Conservation (phyloP, 2,329 filamentous ascomycete genomes). For the Aspergillus pseudonomiae region DNA sequence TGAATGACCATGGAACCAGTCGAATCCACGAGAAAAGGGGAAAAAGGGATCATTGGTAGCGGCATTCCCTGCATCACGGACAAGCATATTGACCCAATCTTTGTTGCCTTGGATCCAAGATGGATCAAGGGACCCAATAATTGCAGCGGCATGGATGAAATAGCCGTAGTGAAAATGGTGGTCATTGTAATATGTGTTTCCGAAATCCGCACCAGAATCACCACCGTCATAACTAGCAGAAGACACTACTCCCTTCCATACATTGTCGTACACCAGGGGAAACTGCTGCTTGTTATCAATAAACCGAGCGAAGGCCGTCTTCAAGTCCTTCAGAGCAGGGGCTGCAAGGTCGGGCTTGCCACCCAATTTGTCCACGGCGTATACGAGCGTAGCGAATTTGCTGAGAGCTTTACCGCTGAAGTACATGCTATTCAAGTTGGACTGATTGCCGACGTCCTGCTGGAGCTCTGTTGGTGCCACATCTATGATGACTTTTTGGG, state of each 20-base stretch:
- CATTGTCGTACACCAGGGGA: conserved; percentile 58
- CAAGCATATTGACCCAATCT: conserved; percentile 78
- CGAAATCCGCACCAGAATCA: conserved; percentile 77
- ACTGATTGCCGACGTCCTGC: conserved; percentile 73
- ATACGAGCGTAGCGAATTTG: conserved; percentile 73
- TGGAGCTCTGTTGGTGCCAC: conserved; percentile 73
- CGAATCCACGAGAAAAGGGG: conserved; percentile 80
- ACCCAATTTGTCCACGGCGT: conserved; percentile 66
- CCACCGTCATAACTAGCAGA: conserved; percentile 70
- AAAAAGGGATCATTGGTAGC: conserved; percentile 71
- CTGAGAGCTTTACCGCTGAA: conserved; percentile 84
- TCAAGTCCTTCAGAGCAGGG: conserved; percentile 63
- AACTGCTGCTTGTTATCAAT: conserved; percentile 68
- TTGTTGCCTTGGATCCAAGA: conserved; percentile 73
- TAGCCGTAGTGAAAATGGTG: conserved; percentile 75
- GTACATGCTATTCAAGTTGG: conserved; percentile 84
- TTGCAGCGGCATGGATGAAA: conserved; percentile 82
- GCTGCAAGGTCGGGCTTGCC: conserved; percentile 61
- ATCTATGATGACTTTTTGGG: conserved; percentile 61
- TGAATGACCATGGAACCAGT: conserved; percentile 93
- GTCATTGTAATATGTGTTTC: conserved; percentile 76
- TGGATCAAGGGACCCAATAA: conserved; percentile 78
- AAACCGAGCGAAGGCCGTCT: conserved; percentile 68
- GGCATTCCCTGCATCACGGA: conserved; percentile 83
- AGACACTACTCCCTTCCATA: conserved; percentile 81